A percentile compares a stretch with the other conserved stretches of the same genome.
Conservation (phyloP, 2,329 filamentous ascomycete species). For the Fusarium clavum region DNA sequence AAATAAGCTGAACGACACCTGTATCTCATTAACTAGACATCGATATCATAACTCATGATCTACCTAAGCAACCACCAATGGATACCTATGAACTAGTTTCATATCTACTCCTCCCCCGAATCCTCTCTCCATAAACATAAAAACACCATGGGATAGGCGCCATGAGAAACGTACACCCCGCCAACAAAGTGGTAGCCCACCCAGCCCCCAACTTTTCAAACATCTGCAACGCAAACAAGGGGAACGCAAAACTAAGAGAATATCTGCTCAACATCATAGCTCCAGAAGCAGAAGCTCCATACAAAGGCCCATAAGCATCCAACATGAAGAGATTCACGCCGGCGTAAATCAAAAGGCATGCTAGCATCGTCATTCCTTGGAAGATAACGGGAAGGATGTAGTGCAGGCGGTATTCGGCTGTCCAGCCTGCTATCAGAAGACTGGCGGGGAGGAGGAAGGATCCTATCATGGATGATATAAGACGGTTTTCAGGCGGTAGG, state of each 20-base stretch:
- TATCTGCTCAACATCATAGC: slow-evolving; percentile 35
- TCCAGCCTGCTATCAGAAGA: slow-evolving; percentile 26
- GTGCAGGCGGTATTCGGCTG: slow-evolving; percentile 11
- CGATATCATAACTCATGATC: too few relatives aligned
- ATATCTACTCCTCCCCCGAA: slow-evolving; percentile 25
- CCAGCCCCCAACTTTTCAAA: slow-evolving; percentile 20
- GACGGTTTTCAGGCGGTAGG: slow-evolving; percentile 14
- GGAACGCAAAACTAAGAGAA: slow-evolving; percentile 24
- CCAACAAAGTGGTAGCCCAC: slow-evolving; percentile 27
- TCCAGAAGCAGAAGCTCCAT: slow-evolving; percentile 25
- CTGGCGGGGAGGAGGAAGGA: slow-evolving; percentile 20
- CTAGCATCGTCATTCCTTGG: slow-evolving; percentile 21
- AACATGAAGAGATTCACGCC: slow-evolving; percentile 30
- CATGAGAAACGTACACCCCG: slow-evolving; percentile 6
- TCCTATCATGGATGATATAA: slow-evolving; percentile 26
- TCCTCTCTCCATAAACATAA: slow-evolving; percentile 9
- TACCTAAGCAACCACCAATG: too few relatives aligned
- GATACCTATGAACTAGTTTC: slow-evolving; percentile 22
- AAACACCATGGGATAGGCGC: slow-evolving; percentile 36
- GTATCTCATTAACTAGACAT: too few relatives aligned
- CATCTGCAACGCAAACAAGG: slow-evolving; percentile 29
- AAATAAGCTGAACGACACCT: too few relatives aligned
- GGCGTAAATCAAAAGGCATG: slow-evolving; percentile 21
- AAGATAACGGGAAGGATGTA: slow-evolving; percentile 22
- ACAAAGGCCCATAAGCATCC: slow-evolving; percentile 24